Evolutionary conservation across 106 monocot genomes (phyloP).

Genomic region (Dendrobium nobile): DNA sequence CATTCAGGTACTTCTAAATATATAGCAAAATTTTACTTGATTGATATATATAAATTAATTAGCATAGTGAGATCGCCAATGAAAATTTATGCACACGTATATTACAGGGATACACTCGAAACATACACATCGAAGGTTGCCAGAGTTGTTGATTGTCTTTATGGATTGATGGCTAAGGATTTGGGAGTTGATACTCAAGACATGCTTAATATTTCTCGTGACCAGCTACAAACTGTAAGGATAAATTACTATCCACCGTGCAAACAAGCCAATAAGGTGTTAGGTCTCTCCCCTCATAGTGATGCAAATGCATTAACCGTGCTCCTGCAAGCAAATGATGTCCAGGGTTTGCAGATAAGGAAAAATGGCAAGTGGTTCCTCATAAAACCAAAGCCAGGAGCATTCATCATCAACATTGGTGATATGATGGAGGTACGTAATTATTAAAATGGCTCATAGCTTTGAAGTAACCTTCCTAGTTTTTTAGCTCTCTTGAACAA

Average conservation of each 20-base stretch:
- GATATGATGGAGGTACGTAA: slow-evolving; percentile 7
- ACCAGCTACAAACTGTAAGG: neutral
- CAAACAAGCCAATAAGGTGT: neutral
- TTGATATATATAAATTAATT: too few relatives aligned
- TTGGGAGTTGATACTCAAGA: neutral
- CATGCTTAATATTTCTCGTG: neutral
- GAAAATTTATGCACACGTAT: neutral
- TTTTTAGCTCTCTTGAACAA: too few relatives aligned
- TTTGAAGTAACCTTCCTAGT: too few relatives aligned
- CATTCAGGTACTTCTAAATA: neutral
- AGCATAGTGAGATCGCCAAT: too few relatives aligned
- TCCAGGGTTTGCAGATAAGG: slow-evolving; percentile 12
- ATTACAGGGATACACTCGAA: slow-evolving; percentile 3
- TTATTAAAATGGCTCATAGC: neutral
- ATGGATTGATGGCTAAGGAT: neutral
- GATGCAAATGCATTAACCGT: neutral
- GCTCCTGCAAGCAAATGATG: slow-evolving; percentile 16
- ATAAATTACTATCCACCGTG: slow-evolving; percentile 16
- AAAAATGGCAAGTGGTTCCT: slow-evolving; percentile 7
- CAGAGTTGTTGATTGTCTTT: neutral
- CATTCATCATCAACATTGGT: slow-evolving; percentile 10
- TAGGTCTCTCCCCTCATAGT: slow-evolving; percentile 10
- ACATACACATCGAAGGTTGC: neutral
- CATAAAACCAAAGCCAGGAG: neutral
- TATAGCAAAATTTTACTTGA: too few relatives aligned